Base-by-base conservation (phyloP, 2,329 filamentous ascomycete genomes). In the Aspergillus niger region DNA sequence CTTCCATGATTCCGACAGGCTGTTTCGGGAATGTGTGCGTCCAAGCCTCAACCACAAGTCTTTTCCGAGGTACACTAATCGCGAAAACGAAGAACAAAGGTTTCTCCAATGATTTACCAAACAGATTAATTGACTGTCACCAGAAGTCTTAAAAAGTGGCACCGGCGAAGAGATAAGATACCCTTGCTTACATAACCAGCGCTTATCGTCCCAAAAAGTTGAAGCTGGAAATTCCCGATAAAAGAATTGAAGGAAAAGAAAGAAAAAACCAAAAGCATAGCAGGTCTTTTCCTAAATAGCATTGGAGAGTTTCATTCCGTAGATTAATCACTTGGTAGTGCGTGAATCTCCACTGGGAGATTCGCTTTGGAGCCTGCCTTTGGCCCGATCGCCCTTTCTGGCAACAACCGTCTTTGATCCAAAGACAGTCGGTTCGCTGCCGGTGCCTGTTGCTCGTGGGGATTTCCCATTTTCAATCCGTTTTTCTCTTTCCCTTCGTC, bases 361-460 rank as follows among this genome's bases (percentile, higher is more conserved):
- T 43, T 36, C 41, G 41, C 30, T 8, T 24, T 43, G 15, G 11
- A 43, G 26, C 36, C 28, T 17, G 20, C 28, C 56, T 49, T 48
- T 54, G 22, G 41, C 57, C 50, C 51, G 50, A 47, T 55, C 41
- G 51, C 57, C 24, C 50, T 44, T 47, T 54, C 50, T 51, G 56
- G 39, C 41, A 26, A 38, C 32, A 49, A 15, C 56, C 52, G 32
- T 36, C 32, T 59, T 61, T 63, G 60, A 51, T 49, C 62, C 62
- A 62, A 61, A 59, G 47, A 61, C 60, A 65, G 58, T 61, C 60
- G 22, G 58, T 61, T 38, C 20, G 32, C 39, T 53, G 47, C 55
- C 56, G 58, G 58, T 61, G 50, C 58, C 58, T 55, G 55, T 55
- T 55, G 50, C 47, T 26, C 53, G 53, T 22, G 60, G 60, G 56